phyloP scores from a whole-genome alignment of 1,284 basidiomycete species.

The Apiotrichum sp. region DNA sequence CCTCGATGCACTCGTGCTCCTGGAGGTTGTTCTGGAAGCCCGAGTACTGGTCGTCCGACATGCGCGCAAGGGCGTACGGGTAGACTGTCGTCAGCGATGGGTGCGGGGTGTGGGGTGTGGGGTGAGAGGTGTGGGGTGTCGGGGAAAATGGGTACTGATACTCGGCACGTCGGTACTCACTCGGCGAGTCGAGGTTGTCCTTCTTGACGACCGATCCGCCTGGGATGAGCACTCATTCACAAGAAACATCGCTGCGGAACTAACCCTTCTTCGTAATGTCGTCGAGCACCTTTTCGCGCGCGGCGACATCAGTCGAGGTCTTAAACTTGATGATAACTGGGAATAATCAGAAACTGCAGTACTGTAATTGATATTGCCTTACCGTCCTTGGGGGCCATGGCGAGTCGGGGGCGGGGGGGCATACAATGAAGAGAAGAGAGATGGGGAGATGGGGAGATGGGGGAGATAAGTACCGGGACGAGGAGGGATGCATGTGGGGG shows the following conservation, averaged over 20 bases:
- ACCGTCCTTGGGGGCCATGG: too few relatives aligned
- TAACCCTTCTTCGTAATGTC: slow-evolving; percentile 30
- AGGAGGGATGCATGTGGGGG: too few relatives aligned
- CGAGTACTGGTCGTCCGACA: slow-evolving; percentile 27
- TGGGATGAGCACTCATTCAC: not conserved
- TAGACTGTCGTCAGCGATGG: slow-evolving; percentile 24
- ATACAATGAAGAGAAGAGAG: too few relatives aligned
- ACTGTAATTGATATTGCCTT: too few relatives aligned
- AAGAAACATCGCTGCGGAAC: too few relatives aligned
- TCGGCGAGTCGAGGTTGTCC: slow-evolving; percentile 32
- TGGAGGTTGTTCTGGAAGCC: slow-evolving; percentile 22
- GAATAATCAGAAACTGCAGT: not conserved
- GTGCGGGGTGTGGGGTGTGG: not conserved
- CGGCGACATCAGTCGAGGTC: slow-evolving; percentile 29
- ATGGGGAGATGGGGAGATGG: too few relatives aligned
- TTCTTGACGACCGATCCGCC: slow-evolving; percentile 30
- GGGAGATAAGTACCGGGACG: too few relatives aligned
- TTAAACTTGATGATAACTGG: slow-evolving; percentile 42
- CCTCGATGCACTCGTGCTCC: slow-evolving; percentile 27
- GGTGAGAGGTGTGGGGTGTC: not conserved
- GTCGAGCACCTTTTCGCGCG: slow-evolving; percentile 26
- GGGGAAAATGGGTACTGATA: too few relatives aligned
- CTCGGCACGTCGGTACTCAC: too few relatives aligned
- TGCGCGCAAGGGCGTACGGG: slow-evolving; percentile 30
- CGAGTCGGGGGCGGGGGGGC: too few relatives aligned